Conservation (phyloP, 805 yeast genomes). For the Candida glaebosa region DNA sequence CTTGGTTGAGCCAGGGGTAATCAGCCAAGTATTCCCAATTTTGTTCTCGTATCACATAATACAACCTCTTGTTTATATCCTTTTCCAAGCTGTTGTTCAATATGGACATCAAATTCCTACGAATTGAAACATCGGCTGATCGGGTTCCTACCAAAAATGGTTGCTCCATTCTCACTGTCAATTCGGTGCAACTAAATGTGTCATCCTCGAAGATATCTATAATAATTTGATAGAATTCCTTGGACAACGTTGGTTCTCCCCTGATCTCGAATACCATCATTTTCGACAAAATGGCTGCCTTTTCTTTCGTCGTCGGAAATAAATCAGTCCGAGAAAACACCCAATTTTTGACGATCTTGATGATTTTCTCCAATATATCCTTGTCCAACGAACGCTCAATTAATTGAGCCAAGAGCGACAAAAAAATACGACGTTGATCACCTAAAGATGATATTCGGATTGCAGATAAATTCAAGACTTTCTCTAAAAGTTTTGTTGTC, state of each 20-base stretch:
- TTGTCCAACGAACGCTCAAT: slow-evolving; percentile 86
- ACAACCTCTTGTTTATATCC: slow-evolving; percentile 72
- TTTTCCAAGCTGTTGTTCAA: slow-evolving; percentile 74
- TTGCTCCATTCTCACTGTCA: slow-evolving; percentile 93
- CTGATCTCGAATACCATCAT: slow-evolving; percentile 91
- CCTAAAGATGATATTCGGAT: slow-evolving; percentile 83
- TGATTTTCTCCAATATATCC: slow-evolving; percentile 67
- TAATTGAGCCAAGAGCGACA: slow-evolving; percentile 81
- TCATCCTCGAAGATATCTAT: slow-evolving; percentile 84
- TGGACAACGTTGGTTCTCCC: slow-evolving; percentile 75
- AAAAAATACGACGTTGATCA: slow-evolving; percentile 86
- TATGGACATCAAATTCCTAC: slow-evolving; percentile 76
- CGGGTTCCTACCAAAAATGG: slow-evolving; percentile 94
- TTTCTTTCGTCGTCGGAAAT: slow-evolving; percentile 93
- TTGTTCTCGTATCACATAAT: slow-evolving; percentile 89
- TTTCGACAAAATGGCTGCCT: slow-evolving; percentile 88
- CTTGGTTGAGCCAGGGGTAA: slow-evolving; percentile 93
- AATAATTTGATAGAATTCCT: slow-evolving; percentile 79
- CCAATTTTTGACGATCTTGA: slow-evolving; percentile 82
- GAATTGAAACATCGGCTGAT: slow-evolving; percentile 66
- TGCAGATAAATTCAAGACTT: slow-evolving; percentile 72
- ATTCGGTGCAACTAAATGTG: slow-evolving; percentile 73
- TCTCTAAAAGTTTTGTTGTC: slow-evolving; percentile 72
- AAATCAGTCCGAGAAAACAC: slow-evolving; percentile 78
- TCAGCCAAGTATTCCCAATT: slow-evolving; percentile 96